These are phyloP conservation scores for Primulina tabacum DNA, from an alignment of 257 asterid genomes.

Conservation along the genomic window DNA sequence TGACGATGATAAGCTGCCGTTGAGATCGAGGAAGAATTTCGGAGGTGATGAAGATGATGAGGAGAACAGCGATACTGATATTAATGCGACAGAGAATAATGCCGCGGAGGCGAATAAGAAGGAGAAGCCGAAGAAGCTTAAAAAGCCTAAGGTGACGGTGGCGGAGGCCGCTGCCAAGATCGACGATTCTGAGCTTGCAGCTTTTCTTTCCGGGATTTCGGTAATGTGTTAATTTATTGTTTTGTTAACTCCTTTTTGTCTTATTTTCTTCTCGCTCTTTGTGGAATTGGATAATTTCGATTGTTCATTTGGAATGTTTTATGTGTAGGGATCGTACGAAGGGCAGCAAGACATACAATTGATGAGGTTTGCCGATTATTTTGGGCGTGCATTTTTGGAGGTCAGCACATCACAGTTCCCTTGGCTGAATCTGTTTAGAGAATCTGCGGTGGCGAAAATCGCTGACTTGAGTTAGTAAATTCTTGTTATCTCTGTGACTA, in stretches of 20 bases:
- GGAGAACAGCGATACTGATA: slow-evolving; percentile 32
- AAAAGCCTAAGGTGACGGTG: slow-evolving; percentile 69
- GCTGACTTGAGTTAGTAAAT: slow-evolving; percentile 63
- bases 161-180: slow-evolving; percentile 80
- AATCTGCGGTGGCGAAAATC: slow-evolving; percentile 59
- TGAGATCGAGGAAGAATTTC: slow-evolving; percentile 38
- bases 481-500: too few relatives aligned
- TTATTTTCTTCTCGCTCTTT: slow-evolving; percentile 5
- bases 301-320: neutral
- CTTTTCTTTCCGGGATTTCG: slow-evolving; percentile 57
- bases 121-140: slow-evolving; percentile 67
- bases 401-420: slow-evolving; percentile 79
- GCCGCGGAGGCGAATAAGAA: slow-evolving; percentile 46
- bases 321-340: slow-evolving; percentile 62
- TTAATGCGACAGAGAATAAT: slow-evolving; percentile 45
- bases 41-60: slow-evolving; percentile 15
- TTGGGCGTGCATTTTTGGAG: slow-evolving; percentile 79
- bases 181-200: slow-evolving; percentile 56
- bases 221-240: slow-evolving; percentile 26
- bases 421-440: slow-evolving; percentile 83
- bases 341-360: slow-evolving; percentile 73
- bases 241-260: neutral
- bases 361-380: slow-evolving; percentile 92
- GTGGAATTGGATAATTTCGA: neutral
- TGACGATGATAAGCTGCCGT: slow-evolving; percentile 33